Percentiles rank a stretch among this genome's conserved stretches.
Conservation (phyloP, 2,329 filamentous ascomycete species). For the Botryosphaeria dothidea region DNA sequence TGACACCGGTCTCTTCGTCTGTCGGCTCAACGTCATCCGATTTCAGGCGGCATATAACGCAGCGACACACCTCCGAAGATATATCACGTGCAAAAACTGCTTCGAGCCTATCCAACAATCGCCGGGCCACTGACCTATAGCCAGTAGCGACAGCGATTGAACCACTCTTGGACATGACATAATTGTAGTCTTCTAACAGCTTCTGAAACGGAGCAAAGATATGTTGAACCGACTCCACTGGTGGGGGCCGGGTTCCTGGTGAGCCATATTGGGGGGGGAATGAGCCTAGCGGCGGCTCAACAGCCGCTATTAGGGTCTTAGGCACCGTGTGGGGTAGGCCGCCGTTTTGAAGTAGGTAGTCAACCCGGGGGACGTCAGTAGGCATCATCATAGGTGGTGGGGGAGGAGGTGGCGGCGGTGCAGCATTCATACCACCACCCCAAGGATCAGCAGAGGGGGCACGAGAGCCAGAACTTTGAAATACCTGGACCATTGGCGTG, state of each 20-base stretch:
- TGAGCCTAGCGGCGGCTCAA: slow-evolving; percentile 49
- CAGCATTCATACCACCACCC: slow-evolving; percentile 49
- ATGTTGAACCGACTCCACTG: slow-evolving; percentile 61
- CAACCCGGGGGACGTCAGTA: slow-evolving; percentile 76
- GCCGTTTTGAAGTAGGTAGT: slow-evolving; percentile 89
- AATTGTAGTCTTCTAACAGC: slow-evolving; percentile 81
- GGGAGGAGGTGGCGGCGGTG: slow-evolving; percentile 69
- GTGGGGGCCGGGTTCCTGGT: slow-evolving; percentile 45
- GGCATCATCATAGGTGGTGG: slow-evolving; percentile 67
- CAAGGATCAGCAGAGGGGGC: slow-evolving; percentile 35
- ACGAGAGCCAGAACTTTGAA: slow-evolving; percentile 41
- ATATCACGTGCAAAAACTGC: slow-evolving; percentile 94
- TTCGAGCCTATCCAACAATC: slow-evolving; percentile 85
- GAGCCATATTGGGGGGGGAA: slow-evolving; percentile 61
- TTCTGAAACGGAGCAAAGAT: slow-evolving; percentile 82
- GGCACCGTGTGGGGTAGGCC: slow-evolving; percentile 73
- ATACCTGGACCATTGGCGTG: slow-evolving; percentile 46
- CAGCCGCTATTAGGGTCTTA: slow-evolving; percentile 69
- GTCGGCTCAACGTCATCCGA: slow-evolving; percentile 33
- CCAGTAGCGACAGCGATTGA: slow-evolving; percentile 94
- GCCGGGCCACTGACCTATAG: slow-evolving; percentile 89
- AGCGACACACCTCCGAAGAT: slow-evolving; percentile 80
- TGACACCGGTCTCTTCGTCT: slow-evolving; percentile 66
- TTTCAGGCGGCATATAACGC: slow-evolving; percentile 73
- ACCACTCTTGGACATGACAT: slow-evolving; percentile 78